These are phyloP conservation scores for Colletotrichum coccodes DNA, from an alignment of 2,329 filamentous ascomycete species.

Conservation along the genomic window DNA sequence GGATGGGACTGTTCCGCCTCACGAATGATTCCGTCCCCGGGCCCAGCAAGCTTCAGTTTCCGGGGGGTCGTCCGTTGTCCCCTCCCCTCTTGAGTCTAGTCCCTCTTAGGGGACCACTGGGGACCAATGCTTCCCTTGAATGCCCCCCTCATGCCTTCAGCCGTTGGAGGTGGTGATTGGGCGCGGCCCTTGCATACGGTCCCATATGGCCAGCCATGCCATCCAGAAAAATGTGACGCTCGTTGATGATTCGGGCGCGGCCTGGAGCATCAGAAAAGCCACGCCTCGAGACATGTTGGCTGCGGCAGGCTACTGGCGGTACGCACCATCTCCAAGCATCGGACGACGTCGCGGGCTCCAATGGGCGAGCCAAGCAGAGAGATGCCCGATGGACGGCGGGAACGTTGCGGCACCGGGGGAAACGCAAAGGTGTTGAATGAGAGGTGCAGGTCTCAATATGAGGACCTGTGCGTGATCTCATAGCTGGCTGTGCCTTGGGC, in stretches of 20 bases:
- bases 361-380: not conserved
- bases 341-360: not conserved
- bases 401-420: not conserved
- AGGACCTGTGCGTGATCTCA: not conserved
- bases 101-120: not conserved
- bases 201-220: constrained; percentile 17
- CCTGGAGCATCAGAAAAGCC: not conserved
- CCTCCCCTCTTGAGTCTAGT: not conserved
- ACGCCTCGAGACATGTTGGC: not conserved
- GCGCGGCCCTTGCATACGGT: constrained; percentile 17
- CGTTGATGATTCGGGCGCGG: not conserved
- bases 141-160: not conserved
- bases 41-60: constrained; percentile 4
- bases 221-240: constrained; percentile 13
- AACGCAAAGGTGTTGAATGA: not conserved
- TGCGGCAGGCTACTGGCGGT: not conserved
- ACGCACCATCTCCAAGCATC: not conserved
- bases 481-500: not conserved
- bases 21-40: constrained; percentile 1
- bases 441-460: not conserved
- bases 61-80: constrained; percentile 1
- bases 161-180: constrained; percentile 13
- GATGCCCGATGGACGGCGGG: not conserved
- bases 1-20: not conserved
- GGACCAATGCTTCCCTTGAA: constrained; percentile 11